Base-by-base conservation (phyloP, 371 early-diverging fungal genomes). In the Lichtheimia ramosa region DNA sequence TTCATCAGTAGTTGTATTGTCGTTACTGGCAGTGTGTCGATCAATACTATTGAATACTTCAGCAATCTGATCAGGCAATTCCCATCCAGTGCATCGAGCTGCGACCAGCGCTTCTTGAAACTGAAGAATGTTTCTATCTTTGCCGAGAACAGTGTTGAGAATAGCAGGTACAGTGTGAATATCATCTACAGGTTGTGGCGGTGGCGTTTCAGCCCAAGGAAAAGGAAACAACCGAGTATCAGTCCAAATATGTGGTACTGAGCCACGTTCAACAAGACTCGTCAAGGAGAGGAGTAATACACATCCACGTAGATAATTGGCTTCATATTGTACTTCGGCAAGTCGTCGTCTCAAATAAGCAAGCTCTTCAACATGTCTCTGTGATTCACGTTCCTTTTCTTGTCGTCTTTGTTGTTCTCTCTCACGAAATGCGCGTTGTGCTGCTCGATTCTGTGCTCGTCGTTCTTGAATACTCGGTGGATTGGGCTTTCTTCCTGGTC, bases 381-480 rank as follows among this genome's bases (percentile, higher is more conserved):
- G 48, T 55, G 62, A 65, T 48, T 69, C 61, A 18, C 49, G 51
- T 15, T 71, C 75, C 48, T 63, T 61, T 25, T 70, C 71, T 43
- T 65, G 56, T 34, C 51, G 48, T 16, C 68, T 56, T 16, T 65
- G 61, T 27, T 73, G 64, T 46, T 75, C 72, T 28, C 76, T 52
- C 51, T 70, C 76, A 8, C 76, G 66, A 51, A 75, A 75, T 15
- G 70, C 70, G 23, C 69, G 46, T 59, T 75, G 76, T 1, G 76
- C 73, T 18, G 68, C 73, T 54, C 76, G 58, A 24, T 75, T 72
- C 23, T 75, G 76, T 25, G 73, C 76, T 46, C 88, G 89, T 18
- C 76, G 64, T 54, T 70, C 70, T 48, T 70, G 73, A 7, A 66
- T 51, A 34, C 73, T 62, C 4, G 76, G 73, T 27, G 76, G 76